Evolutionary conservation across 1,284 basidiomycete genomes (phyloP).

Genomic region (Cutaneotrichosporon daszewskae): DNA sequence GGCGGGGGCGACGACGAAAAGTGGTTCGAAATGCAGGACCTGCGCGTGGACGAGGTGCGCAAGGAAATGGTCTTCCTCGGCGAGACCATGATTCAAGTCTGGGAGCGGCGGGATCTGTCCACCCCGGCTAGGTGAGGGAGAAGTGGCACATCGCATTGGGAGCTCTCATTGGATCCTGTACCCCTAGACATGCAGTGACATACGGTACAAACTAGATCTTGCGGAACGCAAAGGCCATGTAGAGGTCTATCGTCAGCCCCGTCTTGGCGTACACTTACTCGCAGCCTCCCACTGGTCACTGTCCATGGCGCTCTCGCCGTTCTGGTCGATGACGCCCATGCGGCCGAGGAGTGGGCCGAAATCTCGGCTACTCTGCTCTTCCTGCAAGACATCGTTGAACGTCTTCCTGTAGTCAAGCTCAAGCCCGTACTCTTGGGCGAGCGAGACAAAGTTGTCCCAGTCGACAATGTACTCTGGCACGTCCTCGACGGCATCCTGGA

Average conservation of each 20-base stretch:
- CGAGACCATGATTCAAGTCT: slow-evolving; percentile 85
- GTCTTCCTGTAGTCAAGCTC: slow-evolving; percentile 71
- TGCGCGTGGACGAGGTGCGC: slow-evolving; percentile 90
- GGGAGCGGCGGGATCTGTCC: slow-evolving; percentile 44
- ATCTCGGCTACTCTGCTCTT: slow-evolving; percentile 68
- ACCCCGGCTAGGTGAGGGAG: slow-evolving; percentile 8
- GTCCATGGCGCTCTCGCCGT: slow-evolving; percentile 83
- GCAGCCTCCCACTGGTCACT: slow-evolving; percentile 93
- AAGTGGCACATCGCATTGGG: background rate
- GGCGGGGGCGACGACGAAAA: slow-evolving; percentile 79
- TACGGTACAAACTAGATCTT: slow-evolving; percentile 49
- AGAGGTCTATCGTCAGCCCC: slow-evolving; percentile 58
- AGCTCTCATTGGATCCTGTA: background rate
- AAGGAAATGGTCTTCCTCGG: slow-evolving; percentile 98
- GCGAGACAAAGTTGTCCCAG: slow-evolving; percentile 82
- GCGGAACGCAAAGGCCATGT: slow-evolving; percentile 74
- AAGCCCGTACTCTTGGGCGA: slow-evolving; percentile 78
- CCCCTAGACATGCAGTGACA: background rate
- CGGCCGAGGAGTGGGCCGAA: slow-evolving; percentile 70
- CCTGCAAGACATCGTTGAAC: slow-evolving; percentile 79
- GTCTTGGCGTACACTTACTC: slow-evolving; percentile 57
- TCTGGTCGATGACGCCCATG: slow-evolving; percentile 80
- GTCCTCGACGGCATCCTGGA: slow-evolving; percentile 90
- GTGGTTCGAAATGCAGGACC: slow-evolving; percentile 96
- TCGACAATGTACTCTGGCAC: slow-evolving; percentile 95